phyloP scores from a whole-genome alignment of 2,329 filamentous ascomycete genomes.

The Fusarium brevicatenulatum region DNA sequence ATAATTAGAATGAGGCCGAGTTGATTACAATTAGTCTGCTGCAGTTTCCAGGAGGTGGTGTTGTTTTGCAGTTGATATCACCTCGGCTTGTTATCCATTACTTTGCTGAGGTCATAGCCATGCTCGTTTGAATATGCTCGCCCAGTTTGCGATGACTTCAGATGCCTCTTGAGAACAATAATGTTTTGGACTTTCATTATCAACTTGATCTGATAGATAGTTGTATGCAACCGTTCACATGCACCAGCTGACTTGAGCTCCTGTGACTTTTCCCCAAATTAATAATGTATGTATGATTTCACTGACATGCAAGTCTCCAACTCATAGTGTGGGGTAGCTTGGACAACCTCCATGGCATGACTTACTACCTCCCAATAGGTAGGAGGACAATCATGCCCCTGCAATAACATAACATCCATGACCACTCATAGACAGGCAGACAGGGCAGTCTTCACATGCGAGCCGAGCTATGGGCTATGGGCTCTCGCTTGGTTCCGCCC shows the following conservation, averaged over 20 bases:
- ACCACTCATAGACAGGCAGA: not conserved
- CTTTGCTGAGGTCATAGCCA: not conserved
- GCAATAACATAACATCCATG: not conserved
- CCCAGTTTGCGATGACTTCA: not conserved
- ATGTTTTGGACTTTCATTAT: not conserved
- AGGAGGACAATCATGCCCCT: not conserved
- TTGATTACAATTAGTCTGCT: slow-evolving; percentile 4
- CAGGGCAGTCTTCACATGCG: slow-evolving; percentile 9
- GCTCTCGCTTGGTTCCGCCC: slow-evolving; percentile 6
- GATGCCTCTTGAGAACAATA: not conserved
- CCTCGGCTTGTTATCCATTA: not conserved
- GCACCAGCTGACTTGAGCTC: not conserved
- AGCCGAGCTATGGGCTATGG: slow-evolving; percentile 10
- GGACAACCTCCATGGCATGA: not conserved
- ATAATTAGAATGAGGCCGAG: slow-evolving; percentile 39
- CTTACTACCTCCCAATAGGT: not conserved
- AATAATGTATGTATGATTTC: not conserved
- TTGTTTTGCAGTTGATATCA: slow-evolving; percentile 12
- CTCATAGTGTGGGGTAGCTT: slow-evolving; percentile 2
- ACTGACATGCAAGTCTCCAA: not conserved
- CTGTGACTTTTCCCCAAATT: not conserved
- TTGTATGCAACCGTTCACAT: not conserved
- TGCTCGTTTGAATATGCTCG: not conserved
- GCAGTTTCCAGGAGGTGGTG: slow-evolving; percentile 10
- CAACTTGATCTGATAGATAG: not conserved